Conservation (phyloP, 495 filamentous ascomycete species). For the Letharia columbiana region DNA sequence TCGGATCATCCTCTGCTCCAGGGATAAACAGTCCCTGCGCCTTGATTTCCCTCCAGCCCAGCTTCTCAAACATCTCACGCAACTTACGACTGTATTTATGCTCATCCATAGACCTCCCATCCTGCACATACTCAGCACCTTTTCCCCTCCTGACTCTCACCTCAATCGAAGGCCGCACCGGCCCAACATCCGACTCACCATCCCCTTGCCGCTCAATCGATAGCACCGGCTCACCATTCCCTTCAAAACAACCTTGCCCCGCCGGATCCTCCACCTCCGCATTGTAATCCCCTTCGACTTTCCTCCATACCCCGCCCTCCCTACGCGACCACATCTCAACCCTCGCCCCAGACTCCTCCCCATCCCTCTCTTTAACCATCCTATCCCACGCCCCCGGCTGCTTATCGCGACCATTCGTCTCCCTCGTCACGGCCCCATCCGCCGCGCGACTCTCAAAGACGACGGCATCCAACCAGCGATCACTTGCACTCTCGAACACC, state of each 20-base stretch:
- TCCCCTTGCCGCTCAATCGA: not conserved
- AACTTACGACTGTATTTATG: not conserved
- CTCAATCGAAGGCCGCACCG: not conserved
- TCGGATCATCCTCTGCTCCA: not conserved
- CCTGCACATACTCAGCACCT: not conserved
- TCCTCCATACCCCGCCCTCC: not conserved
- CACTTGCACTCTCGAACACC: not conserved
- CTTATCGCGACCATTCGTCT: not conserved
- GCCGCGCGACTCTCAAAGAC: not conserved
- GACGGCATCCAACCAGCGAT: not conserved
- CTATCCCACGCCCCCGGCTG: not conserved
- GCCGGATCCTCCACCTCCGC: not conserved
- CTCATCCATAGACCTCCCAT: not conserved
- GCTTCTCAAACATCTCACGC: not conserved
- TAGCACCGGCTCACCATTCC: too few species aligned
- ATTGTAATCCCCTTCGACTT: not conserved
- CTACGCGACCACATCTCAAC: not conserved
- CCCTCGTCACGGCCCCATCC: not conserved
- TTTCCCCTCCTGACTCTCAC: not conserved
- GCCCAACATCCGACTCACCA: not conserved
- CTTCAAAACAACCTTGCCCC: not conserved
- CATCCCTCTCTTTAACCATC: not conserved
- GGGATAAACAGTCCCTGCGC: not conserved
- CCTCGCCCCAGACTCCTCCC: not conserved
- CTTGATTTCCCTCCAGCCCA: slow-evolving; percentile 1